Percentiles rank a stretch among this genome's conserved stretches.
Conservation (phyloP, 176 grass and related monocot genomes). For the Paspalum vaginatum region DNA sequence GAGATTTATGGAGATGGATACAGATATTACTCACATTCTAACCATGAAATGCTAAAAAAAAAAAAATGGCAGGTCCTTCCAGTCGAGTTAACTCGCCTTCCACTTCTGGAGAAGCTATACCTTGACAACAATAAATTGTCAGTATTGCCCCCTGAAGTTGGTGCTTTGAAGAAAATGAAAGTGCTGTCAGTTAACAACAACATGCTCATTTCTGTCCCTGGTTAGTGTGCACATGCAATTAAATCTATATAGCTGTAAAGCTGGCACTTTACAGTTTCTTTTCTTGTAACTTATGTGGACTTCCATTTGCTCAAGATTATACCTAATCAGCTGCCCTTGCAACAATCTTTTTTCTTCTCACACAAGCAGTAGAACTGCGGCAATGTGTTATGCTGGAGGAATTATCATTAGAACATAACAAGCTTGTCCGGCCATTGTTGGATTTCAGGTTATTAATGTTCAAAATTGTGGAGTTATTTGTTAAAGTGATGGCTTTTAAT, state of each 20-base stretch:
- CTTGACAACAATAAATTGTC: constrained; percentile 90
- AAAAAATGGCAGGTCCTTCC: constrained; percentile 74
- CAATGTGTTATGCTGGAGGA: constrained; percentile 92
- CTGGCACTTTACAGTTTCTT: constrained; percentile 20
- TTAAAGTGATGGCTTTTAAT: constrained; percentile 20
- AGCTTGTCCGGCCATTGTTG: constrained; percentile 88
- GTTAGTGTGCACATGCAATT: constrained; percentile 51
- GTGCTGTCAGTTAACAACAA: constrained; percentile 86
- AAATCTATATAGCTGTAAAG: constrained; percentile 2
- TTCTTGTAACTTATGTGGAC: constrained; percentile 3
- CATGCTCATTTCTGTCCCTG: constrained; percentile 94
- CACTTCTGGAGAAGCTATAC: constrained; percentile 89
- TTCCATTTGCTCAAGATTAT: constrained; percentile 27
- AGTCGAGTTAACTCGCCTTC: constrained; percentile 80
- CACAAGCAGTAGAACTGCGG: constrained; percentile 77
- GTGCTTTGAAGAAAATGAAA: constrained; percentile 82
- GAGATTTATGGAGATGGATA: neutral
- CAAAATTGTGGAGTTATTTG: constrained; percentile 33
- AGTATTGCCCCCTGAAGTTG: constrained; percentile 91
- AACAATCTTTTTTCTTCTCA: constrained; percentile 13
- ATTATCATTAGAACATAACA: constrained; percentile 93
- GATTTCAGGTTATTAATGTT: constrained; percentile 95
- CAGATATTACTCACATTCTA: constrained; percentile 19
- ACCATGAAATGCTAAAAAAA: constrained; percentile 37
- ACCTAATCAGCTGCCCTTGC: constrained; percentile 20